Evolutionary conservation across 176 grass and related monocot species (phyloP).

Genomic region (Lolium multiflorum): DNA sequence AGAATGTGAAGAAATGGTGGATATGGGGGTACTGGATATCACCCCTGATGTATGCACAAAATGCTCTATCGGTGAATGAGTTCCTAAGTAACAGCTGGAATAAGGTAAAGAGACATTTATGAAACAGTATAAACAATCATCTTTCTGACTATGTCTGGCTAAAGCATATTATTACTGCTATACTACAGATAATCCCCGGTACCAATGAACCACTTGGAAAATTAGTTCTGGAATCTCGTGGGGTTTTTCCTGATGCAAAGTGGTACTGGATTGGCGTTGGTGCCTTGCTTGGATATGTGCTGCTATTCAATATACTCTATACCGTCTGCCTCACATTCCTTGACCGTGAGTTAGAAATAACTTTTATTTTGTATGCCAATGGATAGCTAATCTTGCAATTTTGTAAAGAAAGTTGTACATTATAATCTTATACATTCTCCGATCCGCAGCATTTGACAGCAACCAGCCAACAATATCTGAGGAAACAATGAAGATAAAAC

Average conservation of each 20-base stretch:
- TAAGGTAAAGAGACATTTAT: conserved; percentile 46
- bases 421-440: conserved; percentile 8
- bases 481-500: conserved; percentile 63
- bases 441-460: conserved; percentile 61
- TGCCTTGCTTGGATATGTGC: conserved; percentile 67
- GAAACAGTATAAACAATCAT: background rate
- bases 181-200: conserved; percentile 17
- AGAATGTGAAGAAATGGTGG: conserved; percentile 85
- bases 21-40: conserved; percentile 86
- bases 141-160: conserved; percentile 1
- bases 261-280: conserved; percentile 89
- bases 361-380: background rate
- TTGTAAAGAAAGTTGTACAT: background rate
- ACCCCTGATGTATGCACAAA: conserved; percentile 79
- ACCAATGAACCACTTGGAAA: conserved; percentile 51
- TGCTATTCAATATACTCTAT: conserved; percentile 81
- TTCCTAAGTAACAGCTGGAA: conserved; percentile 74
- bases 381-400: conserved; percentile 19
- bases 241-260: conserved; percentile 60
- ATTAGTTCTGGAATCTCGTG: conserved; percentile 58
- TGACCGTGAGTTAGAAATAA: conserved; percentile 51
- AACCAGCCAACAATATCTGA: conserved; percentile 67
- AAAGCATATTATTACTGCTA: conserved; percentile 37
- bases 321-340: conserved; percentile 74
- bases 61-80: conserved; percentile 80